These are phyloP conservation scores for Aspergillus novofumigatus DNA, from an alignment of 2,329 filamentous ascomycete species.

Conservation along the genomic window DNA sequence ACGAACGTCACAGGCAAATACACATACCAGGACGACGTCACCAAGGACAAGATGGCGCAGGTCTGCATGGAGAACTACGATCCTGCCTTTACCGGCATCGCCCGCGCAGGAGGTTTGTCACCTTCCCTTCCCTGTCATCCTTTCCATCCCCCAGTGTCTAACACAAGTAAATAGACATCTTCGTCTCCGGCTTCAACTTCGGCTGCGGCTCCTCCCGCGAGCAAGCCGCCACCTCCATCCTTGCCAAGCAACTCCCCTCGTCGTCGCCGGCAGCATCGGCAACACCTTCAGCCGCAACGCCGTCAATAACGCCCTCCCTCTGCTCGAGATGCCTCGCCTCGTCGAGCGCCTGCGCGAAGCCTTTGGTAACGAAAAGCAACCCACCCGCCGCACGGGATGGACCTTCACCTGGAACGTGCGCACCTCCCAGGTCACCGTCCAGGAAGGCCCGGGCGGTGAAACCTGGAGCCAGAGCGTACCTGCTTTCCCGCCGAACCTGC, in stretches of 20 bases:
- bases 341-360: conserved; percentile 30
- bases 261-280: conserved; percentile 74
- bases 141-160: not conserved
- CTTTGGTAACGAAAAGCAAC: conserved; percentile 37
- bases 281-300: conserved; percentile 72
- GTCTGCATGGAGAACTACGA: conserved; percentile 97
- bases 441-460: conserved; percentile 62
- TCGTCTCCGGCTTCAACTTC: conserved; percentile 86
- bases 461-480: conserved; percentile 78
- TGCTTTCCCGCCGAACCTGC: conserved; percentile 78
- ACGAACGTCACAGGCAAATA: conserved; percentile 55
- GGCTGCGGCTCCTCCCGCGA: conserved; percentile 78
- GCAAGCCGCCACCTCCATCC: conserved; percentile 81
- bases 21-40: conserved; percentile 84
- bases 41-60: conserved; percentile 73
- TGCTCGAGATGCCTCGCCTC: conserved; percentile 35
- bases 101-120: conserved; percentile 47
- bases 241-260: conserved; percentile 75
- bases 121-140: not conserved
- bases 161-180: conserved; percentile 55
- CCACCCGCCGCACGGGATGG: conserved; percentile 76
- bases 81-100: conserved; percentile 59
- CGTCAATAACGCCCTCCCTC: conserved; percentile 40
- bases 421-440: conserved; percentile 65
- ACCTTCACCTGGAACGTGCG: conserved; percentile 76